phyloP scores from a whole-genome alignment of 257 asterid genomes.

The Solanum medicagineum region DNA sequence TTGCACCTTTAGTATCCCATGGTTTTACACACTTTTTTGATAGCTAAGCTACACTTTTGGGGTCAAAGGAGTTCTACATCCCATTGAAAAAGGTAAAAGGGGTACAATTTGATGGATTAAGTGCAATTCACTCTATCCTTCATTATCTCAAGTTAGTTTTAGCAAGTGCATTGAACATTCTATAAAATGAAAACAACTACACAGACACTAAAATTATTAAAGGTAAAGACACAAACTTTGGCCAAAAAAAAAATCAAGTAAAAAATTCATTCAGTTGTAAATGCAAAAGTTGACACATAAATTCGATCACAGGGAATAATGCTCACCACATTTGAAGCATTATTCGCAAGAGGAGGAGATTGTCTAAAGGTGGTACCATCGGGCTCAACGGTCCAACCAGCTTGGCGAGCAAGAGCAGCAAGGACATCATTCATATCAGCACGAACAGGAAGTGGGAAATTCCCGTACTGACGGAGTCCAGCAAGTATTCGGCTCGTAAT shows the following conservation, averaged over 20 bases:
- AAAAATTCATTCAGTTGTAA: background rate
- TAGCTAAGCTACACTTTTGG: background rate
- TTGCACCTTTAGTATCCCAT: background rate
- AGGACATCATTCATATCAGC: constrained; percentile 81
- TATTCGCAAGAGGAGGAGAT: constrained; percentile 20
- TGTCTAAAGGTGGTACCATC: constrained; percentile 66
- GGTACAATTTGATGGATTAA: background rate
- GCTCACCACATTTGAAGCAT: constrained; percentile 35
- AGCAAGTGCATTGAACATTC: background rate
- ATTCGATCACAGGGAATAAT: background rate
- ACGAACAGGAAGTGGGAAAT: constrained; percentile 57
- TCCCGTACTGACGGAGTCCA: constrained; percentile 70
- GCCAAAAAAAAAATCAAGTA: background rate
- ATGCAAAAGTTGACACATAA: background rate
- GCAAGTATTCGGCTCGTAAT: constrained; percentile 65
- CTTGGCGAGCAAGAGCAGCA: constrained; percentile 65
- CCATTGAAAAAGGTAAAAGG: background rate
- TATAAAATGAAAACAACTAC: background rate
- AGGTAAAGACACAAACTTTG: background rate
- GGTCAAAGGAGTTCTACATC: background rate
- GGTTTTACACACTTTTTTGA: background rate
- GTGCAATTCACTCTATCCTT: background rate
- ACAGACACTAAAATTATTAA: background rate
- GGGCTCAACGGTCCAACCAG: constrained; percentile 56
- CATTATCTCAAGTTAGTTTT: background rate